Percentiles rank a stretch among this genome's conserved stretches.
phyloP scores from a whole-genome alignment of 108 stramenopile species.

The Seminavis robusta region DNA sequence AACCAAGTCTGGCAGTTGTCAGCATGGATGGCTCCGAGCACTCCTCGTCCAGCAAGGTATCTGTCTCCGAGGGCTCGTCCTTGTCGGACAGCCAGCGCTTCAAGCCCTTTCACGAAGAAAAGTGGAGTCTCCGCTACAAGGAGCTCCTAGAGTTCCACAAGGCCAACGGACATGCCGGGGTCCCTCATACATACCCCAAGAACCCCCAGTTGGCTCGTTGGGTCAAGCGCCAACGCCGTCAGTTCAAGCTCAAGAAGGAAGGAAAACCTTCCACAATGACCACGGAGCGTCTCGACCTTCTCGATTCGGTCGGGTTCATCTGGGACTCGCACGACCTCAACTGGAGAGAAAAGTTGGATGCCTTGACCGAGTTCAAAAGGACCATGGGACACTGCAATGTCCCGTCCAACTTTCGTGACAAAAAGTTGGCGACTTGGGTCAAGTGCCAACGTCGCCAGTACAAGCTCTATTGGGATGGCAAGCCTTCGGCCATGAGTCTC shows the following conservation, averaged over 20 bases:
- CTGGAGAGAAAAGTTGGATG: slow-evolving; percentile 23
- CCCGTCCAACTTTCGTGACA: slow-evolving; percentile 22
- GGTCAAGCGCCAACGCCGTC: slow-evolving; percentile 45
- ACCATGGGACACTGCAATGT: slow-evolving; percentile 31
- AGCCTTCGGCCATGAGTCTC: slow-evolving; percentile 33
- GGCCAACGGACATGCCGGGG: slow-evolving; percentile 5
- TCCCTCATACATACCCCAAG: slow-evolving; percentile 12
- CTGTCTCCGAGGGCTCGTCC: too few relatives aligned
- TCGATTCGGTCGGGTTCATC: slow-evolving; percentile 42
- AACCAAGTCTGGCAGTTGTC: too few relatives aligned
- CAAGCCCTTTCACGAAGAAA: slow-evolving; percentile 25
- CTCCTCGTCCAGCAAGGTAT: too few relatives aligned
- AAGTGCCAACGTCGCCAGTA: slow-evolving; percentile 49
- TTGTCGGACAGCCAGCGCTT: slow-evolving; percentile 3
- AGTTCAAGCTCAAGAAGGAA: slow-evolving; percentile 35
- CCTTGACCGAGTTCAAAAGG: slow-evolving; percentile 11
- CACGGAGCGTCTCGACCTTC: slow-evolving; percentile 29
- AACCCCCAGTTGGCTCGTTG: slow-evolving; percentile 37
- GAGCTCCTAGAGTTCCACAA: slow-evolving; percentile 11
- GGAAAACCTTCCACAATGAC: slow-evolving; percentile 41
- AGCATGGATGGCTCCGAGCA: too few relatives aligned
- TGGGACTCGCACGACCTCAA: slow-evolving; percentile 33
- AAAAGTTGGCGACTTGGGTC: slow-evolving; percentile 49
- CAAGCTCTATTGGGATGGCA: slow-evolving; percentile 38
- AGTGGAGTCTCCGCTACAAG: slow-evolving; percentile 13